Evolutionary conservation across 164 flowering plant species (phyloP).

Genomic region (Tetrastigma voinierianum): DNA sequence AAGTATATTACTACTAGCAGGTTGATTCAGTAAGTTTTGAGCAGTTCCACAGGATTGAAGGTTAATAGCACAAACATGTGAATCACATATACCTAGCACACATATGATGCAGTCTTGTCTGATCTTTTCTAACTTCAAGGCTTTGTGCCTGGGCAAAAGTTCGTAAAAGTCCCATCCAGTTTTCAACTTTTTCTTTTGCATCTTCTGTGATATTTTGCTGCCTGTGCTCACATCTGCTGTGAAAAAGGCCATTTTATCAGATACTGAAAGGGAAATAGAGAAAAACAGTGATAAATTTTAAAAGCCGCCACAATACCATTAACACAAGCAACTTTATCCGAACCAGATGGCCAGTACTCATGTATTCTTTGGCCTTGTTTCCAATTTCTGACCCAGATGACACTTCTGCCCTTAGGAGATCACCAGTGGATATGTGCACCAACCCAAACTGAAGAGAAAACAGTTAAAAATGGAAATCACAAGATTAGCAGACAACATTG

Average conservation of each 20-base stretch:
- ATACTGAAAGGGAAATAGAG: neutral
- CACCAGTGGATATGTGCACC: conserved; percentile 96
- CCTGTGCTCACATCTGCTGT: conserved; percentile 89
- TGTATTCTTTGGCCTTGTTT: conserved; percentile 78
- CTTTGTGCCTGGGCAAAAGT: conserved; percentile 75
- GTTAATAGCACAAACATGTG: neutral
- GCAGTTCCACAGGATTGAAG: neutral
- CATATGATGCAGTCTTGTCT: conserved; percentile 75
- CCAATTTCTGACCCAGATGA: conserved; percentile 87
- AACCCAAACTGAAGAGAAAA: conserved; percentile 69
- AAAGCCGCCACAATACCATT: conserved; percentile 52
- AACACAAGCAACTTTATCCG: conserved; percentile 95
- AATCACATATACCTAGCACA: conserved; percentile 66
- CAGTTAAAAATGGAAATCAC: too few species aligned
- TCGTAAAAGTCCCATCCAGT: conserved; percentile 93
- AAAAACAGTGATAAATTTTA: neutral
- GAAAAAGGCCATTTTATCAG: conserved; percentile 1
- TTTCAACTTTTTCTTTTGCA: conserved; percentile 72
- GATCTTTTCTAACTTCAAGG: conserved; percentile 59
- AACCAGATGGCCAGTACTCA: conserved; percentile 81
- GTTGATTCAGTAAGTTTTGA: neutral
- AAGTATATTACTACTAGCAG: neutral
- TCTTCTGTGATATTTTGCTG: conserved; percentile 67
- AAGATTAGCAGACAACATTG: too few species aligned
- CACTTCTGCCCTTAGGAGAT: conserved; percentile 86